Percentiles rank a stretch among this genome's conserved stretches.
Evolutionary conservation across 306 rosid genomes (phyloP).

Genomic region (Parietaria judaica): DNA sequence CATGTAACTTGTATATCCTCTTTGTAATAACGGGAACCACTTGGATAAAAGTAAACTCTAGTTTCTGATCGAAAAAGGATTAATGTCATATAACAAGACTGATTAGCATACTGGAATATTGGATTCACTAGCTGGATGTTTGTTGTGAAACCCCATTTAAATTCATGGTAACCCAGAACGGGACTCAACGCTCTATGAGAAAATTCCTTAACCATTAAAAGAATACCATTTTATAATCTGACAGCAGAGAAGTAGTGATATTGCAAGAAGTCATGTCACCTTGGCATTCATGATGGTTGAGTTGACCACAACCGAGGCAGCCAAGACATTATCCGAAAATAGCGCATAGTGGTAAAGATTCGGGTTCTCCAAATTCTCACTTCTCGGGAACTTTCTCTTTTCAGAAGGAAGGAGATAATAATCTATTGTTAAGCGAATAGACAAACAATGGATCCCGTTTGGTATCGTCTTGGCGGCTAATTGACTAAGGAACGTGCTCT

Average conservation of each 20-base stretch:
- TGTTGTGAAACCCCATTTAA: neutral
- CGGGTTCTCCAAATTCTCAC: conserved; percentile 80
- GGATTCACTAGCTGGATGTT: neutral
- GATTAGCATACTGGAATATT: neutral
- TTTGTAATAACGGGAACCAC: too few relatives aligned
- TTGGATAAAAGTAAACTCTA: neutral
- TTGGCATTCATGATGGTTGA: conserved; percentile 73
- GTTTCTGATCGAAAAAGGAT: neutral
- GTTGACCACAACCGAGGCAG: conserved; percentile 91
- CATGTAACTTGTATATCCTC: neutral
- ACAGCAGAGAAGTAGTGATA: neutral
- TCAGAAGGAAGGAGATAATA: conserved; percentile 75
- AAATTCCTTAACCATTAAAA: neutral
- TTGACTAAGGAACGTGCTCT: conserved; percentile 91
- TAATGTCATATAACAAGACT: neutral
- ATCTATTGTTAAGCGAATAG: conserved; percentile 86
- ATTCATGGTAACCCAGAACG: neutral
- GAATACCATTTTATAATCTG: neutral
- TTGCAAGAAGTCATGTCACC: conserved; percentile 26
- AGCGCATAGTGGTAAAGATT: conserved; percentile 77
- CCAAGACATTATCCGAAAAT: conserved; percentile 95
- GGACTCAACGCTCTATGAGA: neutral
- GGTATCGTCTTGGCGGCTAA: conserved; percentile 93
- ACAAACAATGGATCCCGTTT: conserved; percentile 80
- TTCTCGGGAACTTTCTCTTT: conserved; percentile 68